These are phyloP conservation scores for Spathaspora passalidarum DNA, from an alignment of 805 yeast species.

Conservation along the genomic window DNA sequence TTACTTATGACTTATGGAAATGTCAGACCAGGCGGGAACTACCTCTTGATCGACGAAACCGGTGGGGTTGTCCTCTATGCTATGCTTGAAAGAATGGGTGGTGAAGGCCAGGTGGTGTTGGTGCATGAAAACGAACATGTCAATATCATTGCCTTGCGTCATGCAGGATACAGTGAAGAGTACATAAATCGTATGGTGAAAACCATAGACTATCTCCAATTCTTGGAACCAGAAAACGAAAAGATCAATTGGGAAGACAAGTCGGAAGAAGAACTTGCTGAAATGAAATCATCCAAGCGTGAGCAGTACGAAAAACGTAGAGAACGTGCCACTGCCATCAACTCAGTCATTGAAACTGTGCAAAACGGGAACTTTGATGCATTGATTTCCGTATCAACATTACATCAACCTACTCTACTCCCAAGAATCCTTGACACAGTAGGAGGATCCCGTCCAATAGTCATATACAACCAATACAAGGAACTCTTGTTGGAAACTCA, in stretches of 20 bases:
- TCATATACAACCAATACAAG: conserved; percentile 76
- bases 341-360: conserved; percentile 49
- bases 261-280: conserved; percentile 50
- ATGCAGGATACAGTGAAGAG: conserved; percentile 60
- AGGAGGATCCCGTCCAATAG: conserved; percentile 86
- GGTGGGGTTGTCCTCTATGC: conserved; percentile 87
- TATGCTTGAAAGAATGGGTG: conserved; percentile 87
- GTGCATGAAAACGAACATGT: conserved; percentile 94
- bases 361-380: conserved; percentile 65
- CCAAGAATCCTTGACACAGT: conserved; percentile 59
- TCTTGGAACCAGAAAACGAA: conserved; percentile 71
- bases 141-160: conserved; percentile 66
- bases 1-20: conserved; percentile 75
- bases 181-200: conserved; percentile 54
- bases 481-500: conserved; percentile 76
- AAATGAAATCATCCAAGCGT: conserved; percentile 56
- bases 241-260: conserved; percentile 45
- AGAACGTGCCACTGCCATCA: conserved; percentile 52
- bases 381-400: conserved; percentile 66
- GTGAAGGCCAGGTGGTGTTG: conserved; percentile 63
- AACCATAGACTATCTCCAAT: conserved; percentile 74
- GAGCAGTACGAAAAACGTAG: conserved; percentile 66
- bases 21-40: conserved; percentile 85
- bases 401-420: conserved; percentile 64
- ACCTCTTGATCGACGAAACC: conserved; percentile 88